Conservation (phyloP, 2,329 filamentous ascomycete species). For the Cladophialophora bantiana region DNA sequence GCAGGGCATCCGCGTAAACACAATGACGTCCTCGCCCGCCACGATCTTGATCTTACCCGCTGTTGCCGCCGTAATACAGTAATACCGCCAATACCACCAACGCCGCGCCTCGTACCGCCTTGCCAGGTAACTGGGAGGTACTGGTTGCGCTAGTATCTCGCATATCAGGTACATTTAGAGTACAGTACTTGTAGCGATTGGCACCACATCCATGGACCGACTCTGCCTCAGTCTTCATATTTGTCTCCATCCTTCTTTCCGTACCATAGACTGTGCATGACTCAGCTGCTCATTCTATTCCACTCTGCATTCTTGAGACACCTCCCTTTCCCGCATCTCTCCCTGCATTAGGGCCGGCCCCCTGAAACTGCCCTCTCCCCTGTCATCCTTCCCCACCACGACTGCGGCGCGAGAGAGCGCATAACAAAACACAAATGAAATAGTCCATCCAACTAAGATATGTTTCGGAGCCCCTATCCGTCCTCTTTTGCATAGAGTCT, state of each 20-base stretch:
- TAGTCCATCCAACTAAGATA: neutral
- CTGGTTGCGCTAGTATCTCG: no score
- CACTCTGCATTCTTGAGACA: constrained; percentile 10
- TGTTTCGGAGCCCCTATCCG: constrained; percentile 12
- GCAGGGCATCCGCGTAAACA: constrained; percentile 16
- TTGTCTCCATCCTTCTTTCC: neutral
- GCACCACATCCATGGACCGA: neutral
- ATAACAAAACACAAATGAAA: constrained; percentile 4
- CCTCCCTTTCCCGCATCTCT: constrained; percentile 8
- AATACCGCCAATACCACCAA: neutral
- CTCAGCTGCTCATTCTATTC: neutral
- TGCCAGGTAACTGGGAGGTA: no score
- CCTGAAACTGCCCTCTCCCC: constrained; percentile 23
- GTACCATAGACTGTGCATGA: neutral
- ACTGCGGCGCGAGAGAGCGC: neutral
- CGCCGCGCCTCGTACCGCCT: neutral
- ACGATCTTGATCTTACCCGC: constrained; percentile 1
- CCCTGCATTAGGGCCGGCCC: constrained; percentile 31
- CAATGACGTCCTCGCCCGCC: constrained; percentile 21
- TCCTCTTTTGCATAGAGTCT: neutral
- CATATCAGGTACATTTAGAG: no score
- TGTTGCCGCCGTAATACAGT: neutral
- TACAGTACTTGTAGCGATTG: no score
- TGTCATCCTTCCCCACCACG: constrained; percentile 19
- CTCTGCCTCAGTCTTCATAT: neutral